phyloP scores from a whole-genome alignment of 1,139 yeast species.

The Lodderomyces theae region DNA sequence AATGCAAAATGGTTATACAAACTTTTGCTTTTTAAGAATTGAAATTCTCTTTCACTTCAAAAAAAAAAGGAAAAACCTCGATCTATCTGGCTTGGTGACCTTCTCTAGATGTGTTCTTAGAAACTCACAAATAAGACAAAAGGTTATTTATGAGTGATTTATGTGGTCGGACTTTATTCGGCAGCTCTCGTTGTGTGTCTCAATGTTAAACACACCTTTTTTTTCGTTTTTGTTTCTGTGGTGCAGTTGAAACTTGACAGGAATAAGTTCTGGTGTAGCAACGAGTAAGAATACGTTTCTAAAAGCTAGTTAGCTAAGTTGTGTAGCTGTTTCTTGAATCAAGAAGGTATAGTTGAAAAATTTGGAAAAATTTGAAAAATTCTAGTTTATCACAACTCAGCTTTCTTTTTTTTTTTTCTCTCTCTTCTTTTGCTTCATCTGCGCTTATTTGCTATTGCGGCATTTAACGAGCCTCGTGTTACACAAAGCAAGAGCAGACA shows the following conservation, averaged over 20 bases:
- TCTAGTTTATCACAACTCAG: no score
- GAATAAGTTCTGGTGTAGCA: neutral
- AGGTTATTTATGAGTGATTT: constrained; percentile 6
- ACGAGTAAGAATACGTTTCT: neutral
- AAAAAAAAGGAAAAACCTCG: neutral
- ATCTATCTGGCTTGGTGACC: constrained; percentile 6
- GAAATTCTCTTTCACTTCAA: no score
- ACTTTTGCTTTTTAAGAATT: no score
- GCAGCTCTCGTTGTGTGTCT: constrained; percentile 17
- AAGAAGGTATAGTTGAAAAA: neutral
- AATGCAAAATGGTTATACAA: no score
- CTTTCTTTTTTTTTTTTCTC: no score
- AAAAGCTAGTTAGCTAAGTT: neutral
- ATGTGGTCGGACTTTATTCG: constrained; percentile 15
- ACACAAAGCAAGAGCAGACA: no score
- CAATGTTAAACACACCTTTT: constrained; percentile 12
- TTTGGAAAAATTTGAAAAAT: neutral
- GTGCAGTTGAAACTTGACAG: no score
- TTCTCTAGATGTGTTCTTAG: neutral
- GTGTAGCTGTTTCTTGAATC: neutral
- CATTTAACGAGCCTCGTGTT: no score
- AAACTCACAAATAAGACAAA: constrained; percentile 1
- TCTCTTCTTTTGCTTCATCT: no score
- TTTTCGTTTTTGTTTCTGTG: constrained; percentile 5
- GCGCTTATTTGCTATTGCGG: no score